Conservation (phyloP, 1,139 yeast species). For the Protomyces gravidus region DNA sequence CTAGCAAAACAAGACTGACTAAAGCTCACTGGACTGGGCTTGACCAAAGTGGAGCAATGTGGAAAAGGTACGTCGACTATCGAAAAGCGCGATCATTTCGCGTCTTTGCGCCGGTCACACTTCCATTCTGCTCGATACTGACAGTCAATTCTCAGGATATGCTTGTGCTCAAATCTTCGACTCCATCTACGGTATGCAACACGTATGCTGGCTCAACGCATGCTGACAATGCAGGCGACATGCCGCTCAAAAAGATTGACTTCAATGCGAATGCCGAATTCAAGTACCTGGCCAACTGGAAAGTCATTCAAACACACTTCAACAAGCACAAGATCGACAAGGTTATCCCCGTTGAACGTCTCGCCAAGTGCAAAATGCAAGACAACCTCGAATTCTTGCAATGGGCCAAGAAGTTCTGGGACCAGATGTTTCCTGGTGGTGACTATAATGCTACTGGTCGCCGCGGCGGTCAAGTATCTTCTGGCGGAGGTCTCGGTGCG, state of each 20-base stretch:
- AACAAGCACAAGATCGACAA: constrained; percentile 66
- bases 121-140: neutral
- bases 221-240: constrained; percentile 17
- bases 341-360: constrained; percentile 70
- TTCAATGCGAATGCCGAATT: constrained; percentile 68
- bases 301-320: constrained; percentile 75
- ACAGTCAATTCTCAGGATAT: constrained; percentile 6
- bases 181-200: constrained; percentile 73
- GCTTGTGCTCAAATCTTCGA: constrained; percentile 91
- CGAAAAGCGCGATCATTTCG: no score
- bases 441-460: constrained; percentile 64
- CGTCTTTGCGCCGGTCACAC: no score
- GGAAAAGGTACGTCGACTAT: constrained; percentile 97
- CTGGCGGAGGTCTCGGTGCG: constrained; percentile 5
- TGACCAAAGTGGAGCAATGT: constrained; percentile 81
- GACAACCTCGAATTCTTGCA: constrained; percentile 91
- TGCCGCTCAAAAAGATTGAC: constrained; percentile 31
- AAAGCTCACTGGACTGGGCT: constrained; percentile 44
- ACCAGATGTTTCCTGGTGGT: constrained; percentile 63
- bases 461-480: constrained; percentile 40
- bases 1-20: neutral
- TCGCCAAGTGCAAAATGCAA: constrained; percentile 83
- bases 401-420: constrained; percentile 85
- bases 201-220: constrained; percentile 64
- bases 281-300: constrained; percentile 75